phyloP scores from a whole-genome alignment of 306 rosid species.

The Argentina anserina region DNA sequence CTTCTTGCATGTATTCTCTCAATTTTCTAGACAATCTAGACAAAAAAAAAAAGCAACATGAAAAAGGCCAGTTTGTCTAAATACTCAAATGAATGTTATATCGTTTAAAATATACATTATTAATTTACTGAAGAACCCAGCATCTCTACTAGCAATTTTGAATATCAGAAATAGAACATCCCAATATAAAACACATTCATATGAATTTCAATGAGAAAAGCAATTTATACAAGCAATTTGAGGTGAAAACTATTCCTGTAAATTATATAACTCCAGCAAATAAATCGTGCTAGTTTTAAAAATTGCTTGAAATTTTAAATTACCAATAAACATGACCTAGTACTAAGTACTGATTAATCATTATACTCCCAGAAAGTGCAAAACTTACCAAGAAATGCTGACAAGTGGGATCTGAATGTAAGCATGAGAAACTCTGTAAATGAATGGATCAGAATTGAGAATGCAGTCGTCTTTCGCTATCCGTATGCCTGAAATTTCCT shows the following conservation, averaged over 20 bases:
- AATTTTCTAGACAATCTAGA: background rate
- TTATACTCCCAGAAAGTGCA: background rate
- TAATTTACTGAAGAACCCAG: background rate
- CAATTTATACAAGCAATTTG: background rate
- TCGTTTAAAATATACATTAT: background rate
- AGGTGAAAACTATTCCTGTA: background rate
- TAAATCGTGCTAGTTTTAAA: background rate
- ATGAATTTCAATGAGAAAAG: background rate
- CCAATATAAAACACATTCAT: background rate
- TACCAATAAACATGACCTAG: background rate
- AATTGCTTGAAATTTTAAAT: background rate
- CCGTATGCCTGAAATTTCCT: background rate
- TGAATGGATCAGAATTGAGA: background rate
- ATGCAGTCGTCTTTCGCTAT: background rate
- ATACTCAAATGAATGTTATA: background rate
- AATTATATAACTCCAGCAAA: background rate
- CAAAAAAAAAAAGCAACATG: background rate
- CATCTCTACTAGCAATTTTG: conserved; percentile 5
- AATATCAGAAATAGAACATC: background rate
- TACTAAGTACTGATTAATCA: background rate
- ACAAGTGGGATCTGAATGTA: background rate
- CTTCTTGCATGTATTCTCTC: background rate
- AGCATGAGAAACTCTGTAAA: background rate
- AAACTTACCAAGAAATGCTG: background rate
- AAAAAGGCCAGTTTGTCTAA: too few species aligned